These are phyloP conservation scores for Peronosclerospora sorghi DNA, from an alignment of 352 stramenopile species.

Conservation along the genomic window DNA sequence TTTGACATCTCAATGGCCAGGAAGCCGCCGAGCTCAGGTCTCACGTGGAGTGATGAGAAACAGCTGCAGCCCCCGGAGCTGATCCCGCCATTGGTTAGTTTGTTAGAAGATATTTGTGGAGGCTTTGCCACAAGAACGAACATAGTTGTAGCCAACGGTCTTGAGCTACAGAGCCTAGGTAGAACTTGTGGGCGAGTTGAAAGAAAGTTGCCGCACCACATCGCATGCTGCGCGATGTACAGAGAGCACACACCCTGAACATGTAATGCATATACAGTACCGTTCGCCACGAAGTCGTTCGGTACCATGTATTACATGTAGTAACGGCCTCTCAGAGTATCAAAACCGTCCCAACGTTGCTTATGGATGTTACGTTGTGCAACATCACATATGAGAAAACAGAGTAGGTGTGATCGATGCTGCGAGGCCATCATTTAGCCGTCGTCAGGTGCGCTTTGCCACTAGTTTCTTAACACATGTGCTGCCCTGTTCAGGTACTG, in stretches of 20 bases:
- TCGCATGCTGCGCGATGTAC: background rate
- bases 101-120: background rate
- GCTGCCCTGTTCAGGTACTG: constrained; percentile 8
- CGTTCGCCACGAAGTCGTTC: too few relatives aligned
- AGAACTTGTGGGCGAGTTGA: background rate
- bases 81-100: background rate
- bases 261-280: too few relatives aligned
- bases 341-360: too few relatives aligned
- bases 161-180: background rate
- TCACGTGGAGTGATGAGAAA: constrained; percentile 4
- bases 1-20: too few relatives aligned
- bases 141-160: background rate
- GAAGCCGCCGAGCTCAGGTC: background rate
- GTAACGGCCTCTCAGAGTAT: too few relatives aligned
- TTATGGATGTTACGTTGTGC: too few relatives aligned
- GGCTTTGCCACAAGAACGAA: background rate
- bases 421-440: too few relatives aligned
- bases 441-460: background rate
- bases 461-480: constrained; percentile 4
- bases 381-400: too few relatives aligned
- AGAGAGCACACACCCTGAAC: background rate
- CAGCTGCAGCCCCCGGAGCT: background rate
- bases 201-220: background rate
- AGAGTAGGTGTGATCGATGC: too few relatives aligned
- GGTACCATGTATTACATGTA: too few relatives aligned